These are phyloP conservation scores for Helotiales sp. DNA, from an alignment of 2,329 filamentous ascomycete genomes.

Conservation along the genomic window DNA sequence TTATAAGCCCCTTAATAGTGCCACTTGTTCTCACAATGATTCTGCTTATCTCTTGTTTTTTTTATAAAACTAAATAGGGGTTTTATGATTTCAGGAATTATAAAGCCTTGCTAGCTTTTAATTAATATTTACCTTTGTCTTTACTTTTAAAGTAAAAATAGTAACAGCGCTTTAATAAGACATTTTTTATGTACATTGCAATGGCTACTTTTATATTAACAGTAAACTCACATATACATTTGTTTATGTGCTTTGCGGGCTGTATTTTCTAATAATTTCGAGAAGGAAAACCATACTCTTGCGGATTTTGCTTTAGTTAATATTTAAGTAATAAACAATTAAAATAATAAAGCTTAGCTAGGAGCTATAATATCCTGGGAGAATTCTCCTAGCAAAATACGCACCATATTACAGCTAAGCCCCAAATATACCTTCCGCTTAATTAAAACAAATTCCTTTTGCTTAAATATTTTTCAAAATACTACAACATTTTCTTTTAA, in stretches of 20 bases:
- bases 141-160: background rate
- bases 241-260: background rate
- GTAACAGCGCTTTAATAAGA: background rate
- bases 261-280: background rate
- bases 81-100: background rate
- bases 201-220: background rate
- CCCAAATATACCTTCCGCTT: too few species aligned
- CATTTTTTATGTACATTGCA: background rate
- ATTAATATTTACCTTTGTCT: constrained; percentile 16
- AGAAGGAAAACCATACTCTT: background rate
- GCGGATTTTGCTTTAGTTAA: background rate
- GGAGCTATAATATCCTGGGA: background rate
- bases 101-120: constrained; percentile 2
- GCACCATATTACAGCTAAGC: too few species aligned
- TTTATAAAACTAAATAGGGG: background rate
- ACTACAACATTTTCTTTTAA: too few species aligned
- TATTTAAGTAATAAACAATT: background rate
- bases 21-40: background rate
- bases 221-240: too few species aligned
- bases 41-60: background rate
- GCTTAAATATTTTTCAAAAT: too few species aligned
- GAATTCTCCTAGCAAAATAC: background rate
- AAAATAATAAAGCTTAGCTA: too few species aligned
- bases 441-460: too few species aligned
- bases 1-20: background rate